Evolutionary conservation across 306 rosid genomes (phyloP).

Genomic region (Gastrolobium villosum): DNA sequence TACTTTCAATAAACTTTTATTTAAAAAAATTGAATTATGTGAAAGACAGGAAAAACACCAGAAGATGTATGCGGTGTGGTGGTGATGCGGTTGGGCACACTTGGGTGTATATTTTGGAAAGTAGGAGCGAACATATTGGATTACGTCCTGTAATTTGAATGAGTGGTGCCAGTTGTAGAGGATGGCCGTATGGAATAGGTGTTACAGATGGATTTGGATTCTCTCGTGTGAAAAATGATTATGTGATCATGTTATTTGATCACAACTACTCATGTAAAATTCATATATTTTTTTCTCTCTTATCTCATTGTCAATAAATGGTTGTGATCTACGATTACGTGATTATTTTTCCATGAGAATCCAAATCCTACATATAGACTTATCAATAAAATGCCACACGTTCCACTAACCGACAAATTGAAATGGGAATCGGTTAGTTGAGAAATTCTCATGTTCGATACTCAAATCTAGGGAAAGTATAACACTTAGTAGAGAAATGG

Average conservation of each 20-base stretch:
- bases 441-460: not conserved
- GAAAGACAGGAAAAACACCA: not conserved
- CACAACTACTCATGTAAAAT: too few species aligned
- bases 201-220: too few species aligned
- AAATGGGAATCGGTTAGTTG: not conserved
- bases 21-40: not conserved
- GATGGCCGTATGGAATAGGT: constrained; percentile 1
- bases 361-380: too few species aligned
- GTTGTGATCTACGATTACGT: too few species aligned
- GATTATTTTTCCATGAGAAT: too few species aligned
- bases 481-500: not conserved
- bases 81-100: not conserved
- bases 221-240: too few species aligned
- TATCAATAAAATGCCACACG: not conserved
- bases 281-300: too few species aligned
- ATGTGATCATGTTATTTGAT: too few species aligned
- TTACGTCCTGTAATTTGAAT: not conserved
- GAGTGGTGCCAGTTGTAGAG: constrained; percentile 18
- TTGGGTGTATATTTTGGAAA: not conserved
- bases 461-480: not conserved
- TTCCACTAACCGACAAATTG: constrained; percentile 17
- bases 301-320: too few species aligned
- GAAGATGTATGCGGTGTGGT: not conserved
- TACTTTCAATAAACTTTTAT: not conserved
- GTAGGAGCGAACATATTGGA: not conserved